Evolutionary conservation across 208 protist genomes (phyloP).

Genomic region (Trypanosoma vivax): DNA sequence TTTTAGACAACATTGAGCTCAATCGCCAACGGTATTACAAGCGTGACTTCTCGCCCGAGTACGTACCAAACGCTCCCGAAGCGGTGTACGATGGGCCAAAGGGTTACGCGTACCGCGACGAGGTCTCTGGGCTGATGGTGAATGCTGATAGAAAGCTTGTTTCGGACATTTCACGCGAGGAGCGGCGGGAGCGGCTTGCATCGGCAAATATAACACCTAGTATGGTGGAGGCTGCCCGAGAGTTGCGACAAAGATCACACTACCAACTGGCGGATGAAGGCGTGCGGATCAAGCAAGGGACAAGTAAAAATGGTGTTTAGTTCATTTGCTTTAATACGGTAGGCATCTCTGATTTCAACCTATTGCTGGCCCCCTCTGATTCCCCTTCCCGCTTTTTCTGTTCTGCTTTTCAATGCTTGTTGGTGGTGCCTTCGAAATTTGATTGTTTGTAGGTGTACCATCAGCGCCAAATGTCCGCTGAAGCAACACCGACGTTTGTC

Average conservation of each 20-base stretch:
- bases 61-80: slow-evolving; percentile 42
- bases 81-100: slow-evolving; percentile 67
- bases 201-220: slow-evolving; percentile 35
- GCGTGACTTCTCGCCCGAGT: slow-evolving; percentile 63
- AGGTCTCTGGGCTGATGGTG: slow-evolving; percentile 51
- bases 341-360: too few relatives aligned
- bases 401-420: too few relatives aligned
- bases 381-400: too few relatives aligned
- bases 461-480: too few relatives aligned
- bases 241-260: slow-evolving; percentile 36
- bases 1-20: slow-evolving; percentile 85
- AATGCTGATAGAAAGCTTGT: slow-evolving; percentile 57
- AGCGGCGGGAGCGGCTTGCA: slow-evolving; percentile 32
- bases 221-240: slow-evolving; percentile 57
- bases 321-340: too few relatives aligned
- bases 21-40: slow-evolving; percentile 75
- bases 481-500: too few relatives aligned
- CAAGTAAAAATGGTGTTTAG: too few relatives aligned
- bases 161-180: slow-evolving; percentile 34
- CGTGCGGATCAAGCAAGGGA: background rate
- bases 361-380: too few relatives aligned
- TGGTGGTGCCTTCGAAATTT: too few relatives aligned
- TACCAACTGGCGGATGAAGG: slow-evolving; percentile 18
- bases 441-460: too few relatives aligned
- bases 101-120: slow-evolving; percentile 58